Percentiles rank a stretch among this genome's conserved stretches.
Conservation (phyloP, 129 eudicot genomes). For the Flaveria robusta region DNA sequence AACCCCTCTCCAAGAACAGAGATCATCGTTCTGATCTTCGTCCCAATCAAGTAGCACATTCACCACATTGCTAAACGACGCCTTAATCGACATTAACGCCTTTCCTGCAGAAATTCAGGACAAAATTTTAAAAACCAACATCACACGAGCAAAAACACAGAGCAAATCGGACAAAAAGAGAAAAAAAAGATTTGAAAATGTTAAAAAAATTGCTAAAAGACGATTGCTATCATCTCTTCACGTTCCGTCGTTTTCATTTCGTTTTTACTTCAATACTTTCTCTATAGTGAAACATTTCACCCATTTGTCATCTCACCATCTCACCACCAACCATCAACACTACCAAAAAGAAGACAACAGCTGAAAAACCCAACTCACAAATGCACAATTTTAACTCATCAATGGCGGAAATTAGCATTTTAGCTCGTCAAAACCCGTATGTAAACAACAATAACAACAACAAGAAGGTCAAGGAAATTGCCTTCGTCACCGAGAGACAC, state of each 20-base stretch:
- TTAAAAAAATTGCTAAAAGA: background rate
- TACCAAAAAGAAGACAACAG: too few relatives aligned
- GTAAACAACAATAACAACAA: background rate
- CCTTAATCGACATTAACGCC: constrained; percentile 67
- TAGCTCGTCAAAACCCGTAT: too few relatives aligned
- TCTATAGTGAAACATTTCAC: constrained; percentile 19
- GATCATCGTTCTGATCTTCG: constrained; percentile 63
- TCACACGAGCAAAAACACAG: constrained; percentile 7
- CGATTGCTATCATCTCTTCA: background rate
- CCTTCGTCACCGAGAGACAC: constrained; percentile 60
- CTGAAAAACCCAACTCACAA: too few relatives aligned
- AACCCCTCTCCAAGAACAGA: constrained; percentile 82
- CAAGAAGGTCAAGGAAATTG: background rate
- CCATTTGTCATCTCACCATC: too few relatives aligned
- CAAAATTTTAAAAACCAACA: background rate
- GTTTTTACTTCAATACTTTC: background rate
- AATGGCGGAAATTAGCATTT: too few relatives aligned
- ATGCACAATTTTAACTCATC: too few relatives aligned
- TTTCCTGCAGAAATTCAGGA: constrained; percentile 43
- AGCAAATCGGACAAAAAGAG: background rate
- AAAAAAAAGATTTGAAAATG: background rate
- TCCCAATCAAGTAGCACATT: constrained; percentile 80
- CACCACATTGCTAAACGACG: constrained; percentile 73
- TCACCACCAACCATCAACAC: too few relatives aligned
- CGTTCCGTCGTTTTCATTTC: constrained; percentile 19